These are phyloP conservation scores for Albatrellus ellisii DNA, from an alignment of 768 basidiomycete species.

Conservation along the genomic window DNA sequence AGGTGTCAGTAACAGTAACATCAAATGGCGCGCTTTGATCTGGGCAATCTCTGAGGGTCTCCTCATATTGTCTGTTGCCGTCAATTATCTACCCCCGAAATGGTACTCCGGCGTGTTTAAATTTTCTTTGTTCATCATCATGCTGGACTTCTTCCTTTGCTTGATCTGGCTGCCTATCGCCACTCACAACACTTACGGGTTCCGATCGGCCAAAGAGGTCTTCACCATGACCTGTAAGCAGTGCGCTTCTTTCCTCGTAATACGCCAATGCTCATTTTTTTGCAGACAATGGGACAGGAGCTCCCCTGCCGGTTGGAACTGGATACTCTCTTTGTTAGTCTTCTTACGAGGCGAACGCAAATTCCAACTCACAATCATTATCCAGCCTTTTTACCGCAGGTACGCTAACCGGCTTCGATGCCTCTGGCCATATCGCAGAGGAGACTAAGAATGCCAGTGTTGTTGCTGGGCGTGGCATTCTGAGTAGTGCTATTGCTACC, in stretches of 20 bases:
- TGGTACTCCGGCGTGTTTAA: constrained; percentile 69
- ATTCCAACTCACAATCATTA: background rate
- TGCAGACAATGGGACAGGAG: constrained; percentile 83
- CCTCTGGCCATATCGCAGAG: constrained; percentile 78
- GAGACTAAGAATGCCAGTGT: constrained; percentile 80
- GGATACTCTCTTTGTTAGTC: constrained; percentile 73
- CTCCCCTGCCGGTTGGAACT: constrained; percentile 83
- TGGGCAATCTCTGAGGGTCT: constrained; percentile 74
- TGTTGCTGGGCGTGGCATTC: constrained; percentile 71
- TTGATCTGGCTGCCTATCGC: constrained; percentile 90
- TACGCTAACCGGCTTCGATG: constrained; percentile 85
- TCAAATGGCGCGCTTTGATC: constrained; percentile 79
- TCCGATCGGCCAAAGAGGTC: constrained; percentile 71
- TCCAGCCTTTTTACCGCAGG: constrained; percentile 74
- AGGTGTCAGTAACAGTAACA: constrained; percentile 49
- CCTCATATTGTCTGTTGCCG: constrained; percentile 55
- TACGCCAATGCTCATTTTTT: background rate
- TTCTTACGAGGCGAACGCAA: constrained; percentile 2
- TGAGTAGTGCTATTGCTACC: constrained; percentile 65
- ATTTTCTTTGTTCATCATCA: constrained; percentile 57
- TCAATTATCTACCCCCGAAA: constrained; percentile 77
- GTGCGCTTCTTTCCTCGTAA: background rate
- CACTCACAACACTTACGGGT: constrained; percentile 80
- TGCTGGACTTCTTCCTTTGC: constrained; percentile 81
- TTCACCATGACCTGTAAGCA: constrained; percentile 67